A percentile compares a stretch with the other conserved stretches of the same genome.
Conservation (phyloP, 2,329 filamentous ascomycete species). For the Anthostomella pinea region DNA sequence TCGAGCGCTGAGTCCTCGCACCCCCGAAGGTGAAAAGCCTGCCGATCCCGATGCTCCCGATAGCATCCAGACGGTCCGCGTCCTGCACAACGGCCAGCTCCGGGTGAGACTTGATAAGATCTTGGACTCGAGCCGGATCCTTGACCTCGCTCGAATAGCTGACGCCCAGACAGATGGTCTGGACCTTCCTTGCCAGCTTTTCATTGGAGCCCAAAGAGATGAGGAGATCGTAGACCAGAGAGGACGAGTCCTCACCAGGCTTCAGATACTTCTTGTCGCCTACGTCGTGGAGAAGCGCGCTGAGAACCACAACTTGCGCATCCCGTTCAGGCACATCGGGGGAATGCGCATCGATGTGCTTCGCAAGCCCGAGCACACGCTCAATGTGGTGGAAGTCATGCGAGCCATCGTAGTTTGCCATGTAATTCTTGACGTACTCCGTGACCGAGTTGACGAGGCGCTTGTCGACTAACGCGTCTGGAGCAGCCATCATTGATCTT, state of each 20-base stretch:
- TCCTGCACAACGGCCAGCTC: slow-evolving; percentile 87
- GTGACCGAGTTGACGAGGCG: slow-evolving; percentile 55
- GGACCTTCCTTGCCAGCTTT: slow-evolving; percentile 62
- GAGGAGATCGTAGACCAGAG: slow-evolving; percentile 55
- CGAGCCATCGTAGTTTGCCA: slow-evolving; percentile 76
- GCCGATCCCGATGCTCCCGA: slow-evolving; percentile 82
- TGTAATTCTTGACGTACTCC: slow-evolving; percentile 66
- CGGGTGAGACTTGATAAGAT: slow-evolving; percentile 62
- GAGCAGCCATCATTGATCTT: slow-evolving; percentile 26
- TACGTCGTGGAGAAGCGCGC: slow-evolving; percentile 81
- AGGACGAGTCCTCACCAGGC: slow-evolving; percentile 54
- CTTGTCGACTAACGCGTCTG: slow-evolving; percentile 25
- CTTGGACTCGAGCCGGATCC: slow-evolving; percentile 57
- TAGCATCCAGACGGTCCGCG: slow-evolving; percentile 86
- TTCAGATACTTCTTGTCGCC: slow-evolving; percentile 79
- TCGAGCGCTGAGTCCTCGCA: slow-evolving; percentile 49
- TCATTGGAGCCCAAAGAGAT: slow-evolving; percentile 52
- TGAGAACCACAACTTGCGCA: slow-evolving; percentile 59
- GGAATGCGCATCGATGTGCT: slow-evolving; percentile 54
- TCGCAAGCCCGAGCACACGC: slow-evolving; percentile 73
- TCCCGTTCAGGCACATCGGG: slow-evolving; percentile 37
- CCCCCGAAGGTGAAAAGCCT: slow-evolving; percentile 76
- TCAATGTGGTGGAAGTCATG: slow-evolving; percentile 86
- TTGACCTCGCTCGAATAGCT: slow-evolving; percentile 73
- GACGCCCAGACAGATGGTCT: slow-evolving; percentile 71